Percentiles rank a stretch among this genome's conserved stretches.
These are phyloP conservation scores for Aspergillus ochraceoroseus DNA, from an alignment of 2,329 filamentous ascomycete species.

Conservation along the genomic window DNA sequence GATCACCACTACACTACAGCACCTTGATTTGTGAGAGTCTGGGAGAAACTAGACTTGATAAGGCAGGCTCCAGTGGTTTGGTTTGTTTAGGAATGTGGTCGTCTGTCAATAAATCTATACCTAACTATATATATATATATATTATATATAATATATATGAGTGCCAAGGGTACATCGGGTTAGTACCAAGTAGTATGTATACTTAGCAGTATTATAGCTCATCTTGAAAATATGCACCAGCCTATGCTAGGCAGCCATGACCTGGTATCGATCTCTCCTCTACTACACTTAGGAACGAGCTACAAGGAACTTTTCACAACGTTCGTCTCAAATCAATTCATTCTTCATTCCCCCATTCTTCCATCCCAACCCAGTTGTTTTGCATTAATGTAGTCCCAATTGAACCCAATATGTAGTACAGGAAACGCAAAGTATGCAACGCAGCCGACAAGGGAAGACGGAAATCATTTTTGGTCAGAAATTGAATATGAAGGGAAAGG, in stretches of 20 bases:
- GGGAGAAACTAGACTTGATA: not conserved
- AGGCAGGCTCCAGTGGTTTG: too few relatives aligned
- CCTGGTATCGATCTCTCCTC: not conserved
- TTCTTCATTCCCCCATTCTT: slow-evolving; percentile 20
- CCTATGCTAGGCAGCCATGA: too few relatives aligned
- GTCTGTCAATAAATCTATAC: too few relatives aligned
- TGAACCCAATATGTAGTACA: slow-evolving; percentile 26
- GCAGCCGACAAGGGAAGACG: slow-evolving; percentile 21
- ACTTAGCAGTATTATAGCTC: too few relatives aligned
- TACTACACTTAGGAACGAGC: not conserved
- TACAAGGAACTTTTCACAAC: slow-evolving; percentile 13
- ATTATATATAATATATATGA: too few relatives aligned
- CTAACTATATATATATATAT: too few relatives aligned
- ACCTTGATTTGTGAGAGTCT: slow-evolving; percentile 3
- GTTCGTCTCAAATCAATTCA: slow-evolving; percentile 22
- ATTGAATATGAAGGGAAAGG: slow-evolving; percentile 19
- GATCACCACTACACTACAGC: slow-evolving; percentile 11
- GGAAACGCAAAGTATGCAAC: slow-evolving; percentile 23
- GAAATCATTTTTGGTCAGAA: slow-evolving; percentile 17
- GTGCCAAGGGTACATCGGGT: too few relatives aligned
- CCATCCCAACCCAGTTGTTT: slow-evolving; percentile 22
- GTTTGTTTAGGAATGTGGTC: too few relatives aligned
- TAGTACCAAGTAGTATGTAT: too few relatives aligned
- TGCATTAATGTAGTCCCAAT: slow-evolving; percentile 23
- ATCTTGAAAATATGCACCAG: too few relatives aligned